Evolutionary conservation across 2,329 filamentous ascomycete genomes (phyloP), one percentile per base, ranked within the genome.

Genomic region (Cladosporium phlei): DNA sequence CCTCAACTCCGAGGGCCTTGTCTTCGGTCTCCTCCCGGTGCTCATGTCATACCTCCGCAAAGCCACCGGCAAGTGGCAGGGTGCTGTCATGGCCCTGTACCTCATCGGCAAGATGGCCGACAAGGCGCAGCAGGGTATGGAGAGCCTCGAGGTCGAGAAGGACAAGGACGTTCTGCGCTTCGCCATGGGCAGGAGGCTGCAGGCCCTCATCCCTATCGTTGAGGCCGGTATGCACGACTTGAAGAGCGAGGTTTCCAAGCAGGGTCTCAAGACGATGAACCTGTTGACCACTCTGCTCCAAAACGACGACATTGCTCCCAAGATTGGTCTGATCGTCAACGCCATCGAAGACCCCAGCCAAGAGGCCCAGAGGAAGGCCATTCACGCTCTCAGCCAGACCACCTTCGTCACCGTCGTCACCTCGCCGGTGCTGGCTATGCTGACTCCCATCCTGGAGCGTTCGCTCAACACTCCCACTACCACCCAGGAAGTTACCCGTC

Each of bases 331-430:
- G 3, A 78, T 98, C 38, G 83, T 98, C 68, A 88, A 94, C 65
- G 87, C 88, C 38, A 96, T 98, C 84, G 88, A 96, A 66, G 83
- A 96, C 59, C 93, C 93, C 5, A 95, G 88, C 9, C 76, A 86
- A 11, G 82, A 94, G 67, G 88, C 85, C 21, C 78, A 94, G 47
- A 88, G 95, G 66, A 96, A 96, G 74, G 90, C 93, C 24, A 97
- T 98, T 55, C 93, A 96, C 64, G 93, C 90, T 35, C 77, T 98
- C 35, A 96, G 90, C 3, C 88, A 95, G 72, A 98, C 93, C 9
- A 98, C 93, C n/a, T 98, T 98, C 58, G 93, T 98, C 44, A 90
- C 93, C 47, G 79, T 95, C 54, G 93, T 98, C 58, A 96, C 89
- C 10, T 96, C 91, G 7, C 93, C 93, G 8, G 91, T 97, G 4